Evolutionary conservation across 805 yeast genomes (phyloP), one percentile per base, ranked within the genome.

Genomic region (Zygotorulaspora florentina): DNA sequence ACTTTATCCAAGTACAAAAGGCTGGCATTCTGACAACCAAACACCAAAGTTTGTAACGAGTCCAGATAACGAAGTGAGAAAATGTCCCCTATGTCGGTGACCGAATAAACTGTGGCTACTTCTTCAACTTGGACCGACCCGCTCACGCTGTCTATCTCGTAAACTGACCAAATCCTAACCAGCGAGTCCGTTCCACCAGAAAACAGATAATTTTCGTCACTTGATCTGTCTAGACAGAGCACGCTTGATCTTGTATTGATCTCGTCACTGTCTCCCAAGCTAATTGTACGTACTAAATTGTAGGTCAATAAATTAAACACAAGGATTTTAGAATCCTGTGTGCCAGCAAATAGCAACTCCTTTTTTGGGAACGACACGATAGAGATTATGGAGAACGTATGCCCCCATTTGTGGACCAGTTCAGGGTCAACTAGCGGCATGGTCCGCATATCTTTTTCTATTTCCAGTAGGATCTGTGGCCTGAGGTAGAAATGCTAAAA

Each of bases 1-100:
- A 65, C 48, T 33, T 61, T 57, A 37, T 75, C 75, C 46, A 87
- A 81, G 80, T 86, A 91, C 35, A 87, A 76, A 13, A 91, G 76
- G 1, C 90, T 77, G 3, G 98, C 96, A 61, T 90, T 91, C 64
- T 93, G 98, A 10, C 96, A 83, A 3, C 99, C 99, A 56, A 87
- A 77, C 51, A 82, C 87, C 3, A 91, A 70, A 0, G 87, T 79
- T 39, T 80, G 74, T 9, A 77, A 62, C 1, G 67, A 53, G 15
- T 79, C 76, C 12, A 83, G 73, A 80, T 93, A 87, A 7, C 81
- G 77, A 28, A 91, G 67, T 8, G 96, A 83, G 61, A 91, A 91
- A 13, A 91, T 85, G 64, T 91, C 99, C 41, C 99, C 99, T 42
- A 91, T 84, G 67, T 91, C 99, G 29, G 85, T 75, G 9, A 85